Evolutionary conservation across 1,139 yeast species (phyloP), one percentile per base, ranked within the genome.

Genomic region (Protomyces arabidopsidicola): DNA sequence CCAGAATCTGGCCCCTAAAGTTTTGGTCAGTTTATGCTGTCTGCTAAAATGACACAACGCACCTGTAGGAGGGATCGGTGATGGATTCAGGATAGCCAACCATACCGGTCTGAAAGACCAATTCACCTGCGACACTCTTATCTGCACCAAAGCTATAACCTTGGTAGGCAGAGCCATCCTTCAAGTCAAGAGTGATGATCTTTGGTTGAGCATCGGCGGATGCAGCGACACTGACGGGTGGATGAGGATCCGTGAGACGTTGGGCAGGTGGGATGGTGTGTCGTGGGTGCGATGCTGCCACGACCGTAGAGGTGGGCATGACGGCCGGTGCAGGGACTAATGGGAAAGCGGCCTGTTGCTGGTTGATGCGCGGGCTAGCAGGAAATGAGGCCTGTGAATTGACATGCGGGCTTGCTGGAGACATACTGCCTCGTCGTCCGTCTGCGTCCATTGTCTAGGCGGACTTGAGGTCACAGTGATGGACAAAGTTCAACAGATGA

Each of bases 111-210:
- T 93, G 98, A 84, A 95, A 95, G 69, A 95, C 99, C 74, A 93
- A 84, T 80, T 95, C 99, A 82, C 99, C 99, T 67, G 98, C 96
- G 65, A 86, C 85, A 42, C 93, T 78, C 67, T 81, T 84, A 68
- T 87, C 87, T 66, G 98, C 97, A 81, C 99, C 99, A 72, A 95
- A 95, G 27, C 98, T 91, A 80, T 89, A 93, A 78, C 99, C 99
- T 78, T 90, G 96, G 71, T 91, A 82, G 67, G 87, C 85, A 69
- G 86, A 78, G 68, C 98, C 98, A 77, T 90, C 95, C 72, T 89
- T 88, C 72, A 96, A 84, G 78, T 95, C 97, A 75, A 93, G 83
- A 18, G 62, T 58, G 54, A 58, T 34, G 16, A 58, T 42, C 16
- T 31, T 58, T 24, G 53, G 51, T n/a, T 27, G 38, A 5, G 39